These are phyloP conservation scores for Aristolochia californica DNA, from an alignment of 164 flowering plant genomes.

Conservation along the genomic window DNA sequence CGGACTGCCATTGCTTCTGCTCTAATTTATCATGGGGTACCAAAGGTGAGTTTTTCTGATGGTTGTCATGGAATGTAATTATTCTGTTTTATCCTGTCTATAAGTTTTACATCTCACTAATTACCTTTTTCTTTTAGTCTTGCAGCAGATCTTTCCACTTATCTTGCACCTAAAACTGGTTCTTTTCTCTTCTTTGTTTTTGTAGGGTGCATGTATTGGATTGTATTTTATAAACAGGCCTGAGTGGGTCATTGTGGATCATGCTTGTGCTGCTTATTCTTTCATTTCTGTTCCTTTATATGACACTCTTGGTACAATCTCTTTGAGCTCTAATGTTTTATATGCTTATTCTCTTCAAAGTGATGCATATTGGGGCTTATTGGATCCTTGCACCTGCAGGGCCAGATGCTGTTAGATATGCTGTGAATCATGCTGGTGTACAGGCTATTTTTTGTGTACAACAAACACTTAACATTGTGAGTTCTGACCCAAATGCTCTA, in stretches of 20 bases:
- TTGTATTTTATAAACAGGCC: constrained; percentile 89
- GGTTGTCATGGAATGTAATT: not conserved
- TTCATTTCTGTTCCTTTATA: constrained; percentile 87
- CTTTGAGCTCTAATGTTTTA: constrained; percentile 1
- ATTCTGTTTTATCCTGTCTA: not conserved
- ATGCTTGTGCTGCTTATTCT: constrained; percentile 99
- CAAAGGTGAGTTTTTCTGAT: constrained; percentile 37
- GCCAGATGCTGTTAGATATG: constrained; percentile 85
- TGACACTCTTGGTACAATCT: constrained; percentile 80
- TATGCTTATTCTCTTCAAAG: not conserved
- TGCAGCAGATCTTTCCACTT: not conserved
- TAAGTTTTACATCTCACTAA: not conserved
- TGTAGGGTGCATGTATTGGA: constrained; percentile 78
- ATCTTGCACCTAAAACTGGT: not conserved
- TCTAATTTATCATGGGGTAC: constrained; percentile 55
- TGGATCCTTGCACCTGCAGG: constrained; percentile 33
- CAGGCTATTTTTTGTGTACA: constrained; percentile 84
- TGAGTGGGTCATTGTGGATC: constrained; percentile 95
- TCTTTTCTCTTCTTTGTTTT: constrained; percentile 2
- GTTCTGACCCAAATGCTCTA: constrained; percentile 16
- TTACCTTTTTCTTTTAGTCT: not conserved
- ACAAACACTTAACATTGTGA: constrained; percentile 56
- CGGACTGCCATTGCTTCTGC: constrained; percentile 87
- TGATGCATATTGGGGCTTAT: not conserved
- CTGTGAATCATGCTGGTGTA: constrained; percentile 63